phyloP scores from a whole-genome alignment of 257 asterid species.

The Solanum sejunctum region DNA sequence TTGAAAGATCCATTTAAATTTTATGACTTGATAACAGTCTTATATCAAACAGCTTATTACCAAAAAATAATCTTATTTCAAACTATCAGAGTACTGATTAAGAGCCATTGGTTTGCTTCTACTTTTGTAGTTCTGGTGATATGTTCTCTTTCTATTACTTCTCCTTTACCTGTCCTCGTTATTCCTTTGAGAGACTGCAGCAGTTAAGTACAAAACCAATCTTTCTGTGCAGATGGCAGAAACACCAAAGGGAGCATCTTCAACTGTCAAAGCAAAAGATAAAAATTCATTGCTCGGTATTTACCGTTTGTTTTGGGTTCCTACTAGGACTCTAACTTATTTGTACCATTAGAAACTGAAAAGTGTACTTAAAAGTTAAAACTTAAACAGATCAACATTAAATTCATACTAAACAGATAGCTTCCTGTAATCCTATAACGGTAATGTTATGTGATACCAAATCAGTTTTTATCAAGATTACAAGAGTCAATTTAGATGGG shows the following conservation, averaged over 20 bases:
- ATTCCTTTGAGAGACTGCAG: not conserved
- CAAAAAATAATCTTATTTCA: not conserved
- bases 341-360: not conserved
- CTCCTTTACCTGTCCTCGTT: not conserved
- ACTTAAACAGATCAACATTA: not conserved
- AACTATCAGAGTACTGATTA: not conserved
- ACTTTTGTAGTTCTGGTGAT: not conserved
- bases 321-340: not conserved
- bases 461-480: not conserved
- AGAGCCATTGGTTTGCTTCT: not conserved
- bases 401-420: not conserved
- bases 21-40: not conserved
- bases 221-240: slow-evolving; percentile 39
- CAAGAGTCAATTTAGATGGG: not conserved
- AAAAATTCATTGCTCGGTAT: slow-evolving; percentile 52
- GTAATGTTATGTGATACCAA: not conserved
- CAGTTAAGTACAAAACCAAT: not conserved
- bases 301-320: not conserved
- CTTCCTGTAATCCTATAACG: not conserved
- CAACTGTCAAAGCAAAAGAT: slow-evolving; percentile 29
- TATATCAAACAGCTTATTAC: not conserved
- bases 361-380: not conserved
- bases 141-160: not conserved
- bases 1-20: not conserved
- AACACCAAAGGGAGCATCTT: slow-evolving; percentile 33